Percentiles rank a stretch among this genome's conserved stretches.
These are phyloP conservation scores for Lactifluus pinguis DNA, from an alignment of 768 basidiomycete genomes.

Conservation along the genomic window DNA sequence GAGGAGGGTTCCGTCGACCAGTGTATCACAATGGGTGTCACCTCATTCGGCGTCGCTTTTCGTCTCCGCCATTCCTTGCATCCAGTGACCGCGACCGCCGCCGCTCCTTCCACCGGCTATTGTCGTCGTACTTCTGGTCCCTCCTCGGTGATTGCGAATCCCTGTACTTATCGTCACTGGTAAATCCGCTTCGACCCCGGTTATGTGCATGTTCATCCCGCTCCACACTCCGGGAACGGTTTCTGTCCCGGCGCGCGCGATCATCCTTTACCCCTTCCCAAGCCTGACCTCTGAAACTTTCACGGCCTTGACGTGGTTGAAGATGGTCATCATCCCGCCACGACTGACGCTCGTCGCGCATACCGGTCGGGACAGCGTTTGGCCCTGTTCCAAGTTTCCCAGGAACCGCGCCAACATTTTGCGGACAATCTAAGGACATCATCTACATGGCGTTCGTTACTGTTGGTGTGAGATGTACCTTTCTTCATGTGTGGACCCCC, in stretches of 20 bases:
- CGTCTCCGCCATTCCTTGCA: conserved; percentile 22
- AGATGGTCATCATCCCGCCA: conserved; percentile 21
- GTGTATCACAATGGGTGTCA: conserved; percentile 14
- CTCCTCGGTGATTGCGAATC: conserved; percentile 13
- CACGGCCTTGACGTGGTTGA: conserved; percentile 3
- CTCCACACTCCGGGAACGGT: conserved; percentile 8
- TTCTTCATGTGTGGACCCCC: conserved; percentile 91
- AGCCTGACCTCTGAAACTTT: not conserved
- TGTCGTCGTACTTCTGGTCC: conserved; percentile 14
- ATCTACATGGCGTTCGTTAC: not conserved
- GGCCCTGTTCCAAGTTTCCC: conserved; percentile 27
- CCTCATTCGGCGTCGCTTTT: conserved; percentile 39
- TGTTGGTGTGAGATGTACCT: conserved; percentile 36
- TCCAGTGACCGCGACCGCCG: conserved; percentile 24
- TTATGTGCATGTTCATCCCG: conserved; percentile 17
- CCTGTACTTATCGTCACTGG: not conserved
- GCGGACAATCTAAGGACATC: conserved; percentile 28
- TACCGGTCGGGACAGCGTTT: conserved; percentile 22
- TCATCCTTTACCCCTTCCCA: not conserved
- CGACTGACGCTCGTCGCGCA: conserved; percentile 20
- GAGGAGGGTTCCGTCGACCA: not conserved
- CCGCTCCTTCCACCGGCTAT: conserved; percentile 19
- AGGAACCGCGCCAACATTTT: conserved; percentile 24
- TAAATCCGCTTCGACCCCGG: not conserved
- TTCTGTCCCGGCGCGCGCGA: not conserved